Conservation (phyloP, 2,329 filamentous ascomycete species). For the Trichophyton verrucosum region DNA sequence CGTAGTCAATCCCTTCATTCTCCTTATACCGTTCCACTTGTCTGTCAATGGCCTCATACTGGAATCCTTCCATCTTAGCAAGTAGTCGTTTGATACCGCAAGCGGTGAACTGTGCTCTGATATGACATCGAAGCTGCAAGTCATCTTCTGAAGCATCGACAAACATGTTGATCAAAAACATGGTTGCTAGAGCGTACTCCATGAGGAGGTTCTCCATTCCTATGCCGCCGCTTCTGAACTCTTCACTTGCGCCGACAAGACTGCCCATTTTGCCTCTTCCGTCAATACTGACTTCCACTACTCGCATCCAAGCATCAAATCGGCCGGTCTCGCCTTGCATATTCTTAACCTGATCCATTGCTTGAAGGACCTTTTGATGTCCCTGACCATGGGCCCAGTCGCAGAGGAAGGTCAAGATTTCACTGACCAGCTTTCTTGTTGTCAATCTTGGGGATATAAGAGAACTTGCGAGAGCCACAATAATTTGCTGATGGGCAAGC, state of each 20-base stretch:
- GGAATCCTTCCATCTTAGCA: conserved; percentile 94
- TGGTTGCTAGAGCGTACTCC: conserved; percentile 93
- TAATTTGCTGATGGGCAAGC: conserved; percentile 74
- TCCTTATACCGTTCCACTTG: conserved; percentile 87
- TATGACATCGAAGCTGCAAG: conserved; percentile 81
- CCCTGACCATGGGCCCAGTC: conserved; percentile 85
- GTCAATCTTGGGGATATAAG: conserved; percentile 80
- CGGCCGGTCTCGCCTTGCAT: conserved; percentile 84
- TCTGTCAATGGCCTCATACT: conserved; percentile 97
- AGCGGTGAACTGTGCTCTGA: conserved; percentile 88
- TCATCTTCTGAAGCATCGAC: conserved; percentile 84
- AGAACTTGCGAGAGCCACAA: conserved; percentile 74
- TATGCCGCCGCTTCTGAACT: conserved; percentile 88
- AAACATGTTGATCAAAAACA: conserved; percentile 94
- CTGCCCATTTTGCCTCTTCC: conserved; percentile 98
- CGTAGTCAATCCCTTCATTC: conserved; percentile 96
- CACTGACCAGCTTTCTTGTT: conserved; percentile 86
- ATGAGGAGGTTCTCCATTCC: conserved; percentile 98
- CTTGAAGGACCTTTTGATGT: conserved; percentile 85
- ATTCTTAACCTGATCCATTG: conserved; percentile 80
- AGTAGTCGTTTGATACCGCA: conserved; percentile 91
- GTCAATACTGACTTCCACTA: conserved; percentile 93
- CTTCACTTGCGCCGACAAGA: conserved; percentile 89
- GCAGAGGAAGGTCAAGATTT: conserved; percentile 90
- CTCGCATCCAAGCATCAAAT: conserved; percentile 97